Conservation (phyloP, 1,284 basidiomycete genomes). For the Cystobasidiaceae sp. region DNA sequence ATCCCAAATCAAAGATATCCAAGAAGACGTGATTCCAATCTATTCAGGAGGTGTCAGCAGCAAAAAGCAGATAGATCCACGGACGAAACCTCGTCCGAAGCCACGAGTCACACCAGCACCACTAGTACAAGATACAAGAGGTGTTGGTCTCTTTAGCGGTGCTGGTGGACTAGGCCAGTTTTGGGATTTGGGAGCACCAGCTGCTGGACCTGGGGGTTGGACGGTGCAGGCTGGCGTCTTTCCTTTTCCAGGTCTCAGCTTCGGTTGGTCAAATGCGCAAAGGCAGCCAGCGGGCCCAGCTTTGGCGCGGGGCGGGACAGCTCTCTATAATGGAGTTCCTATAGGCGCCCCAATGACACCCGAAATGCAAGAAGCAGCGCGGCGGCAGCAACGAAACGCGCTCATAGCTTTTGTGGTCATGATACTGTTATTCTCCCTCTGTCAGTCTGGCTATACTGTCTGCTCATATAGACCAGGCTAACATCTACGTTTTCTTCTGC, state of each 20-base stretch:
- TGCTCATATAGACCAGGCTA: not conserved
- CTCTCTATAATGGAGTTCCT: not conserved
- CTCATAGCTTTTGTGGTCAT: slow-evolving; percentile 30
- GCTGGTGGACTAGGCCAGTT: slow-evolving; percentile 11
- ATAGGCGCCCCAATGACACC: not conserved
- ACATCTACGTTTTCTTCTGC: not conserved
- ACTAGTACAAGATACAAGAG: not conserved
- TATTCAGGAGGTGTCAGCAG: slow-evolving; percentile 10
- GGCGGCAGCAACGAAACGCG: slow-evolving; percentile 20
- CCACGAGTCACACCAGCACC: slow-evolving; percentile 19
- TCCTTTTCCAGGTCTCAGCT: slow-evolving; percentile 22
- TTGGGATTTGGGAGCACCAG: slow-evolving; percentile 5
- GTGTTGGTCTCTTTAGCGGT: not conserved
- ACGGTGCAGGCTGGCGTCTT: slow-evolving; percentile 27
- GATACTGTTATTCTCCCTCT: slow-evolving; percentile 25
- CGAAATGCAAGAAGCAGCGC: slow-evolving; percentile 19
- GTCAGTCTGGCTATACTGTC: not conserved
- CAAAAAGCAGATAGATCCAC: slow-evolving; percentile 22
- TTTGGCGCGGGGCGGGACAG: not conserved
- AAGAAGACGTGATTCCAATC: slow-evolving; percentile 30
- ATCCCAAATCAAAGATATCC: slow-evolving; percentile 25
- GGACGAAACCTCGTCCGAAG: slow-evolving; percentile 21
- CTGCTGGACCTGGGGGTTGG: slow-evolving; percentile 11
- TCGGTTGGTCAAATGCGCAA: slow-evolving; percentile 9
- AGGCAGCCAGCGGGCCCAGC: not conserved